Evolutionary conservation across 2,329 filamentous ascomycete genomes (phyloP).

Genomic region (Cladorrhinum sp.): DNA sequence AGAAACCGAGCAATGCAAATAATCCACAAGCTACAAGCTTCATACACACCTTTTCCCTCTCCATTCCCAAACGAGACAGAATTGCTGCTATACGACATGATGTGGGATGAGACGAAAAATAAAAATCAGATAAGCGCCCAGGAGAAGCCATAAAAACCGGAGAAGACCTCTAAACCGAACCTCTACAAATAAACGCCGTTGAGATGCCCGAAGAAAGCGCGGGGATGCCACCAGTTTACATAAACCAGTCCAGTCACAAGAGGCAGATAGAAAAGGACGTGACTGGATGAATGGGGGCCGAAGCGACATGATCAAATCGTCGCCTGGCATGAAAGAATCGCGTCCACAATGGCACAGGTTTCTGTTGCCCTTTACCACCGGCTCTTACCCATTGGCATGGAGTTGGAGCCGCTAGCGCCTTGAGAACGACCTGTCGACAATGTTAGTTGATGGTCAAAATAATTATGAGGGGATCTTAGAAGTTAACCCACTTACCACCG

Average conservation of each 20-base stretch:
- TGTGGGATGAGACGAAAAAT: no score
- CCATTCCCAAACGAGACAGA: no score
- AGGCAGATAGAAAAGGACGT: not conserved
- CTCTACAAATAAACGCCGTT: conserved; percentile 23
- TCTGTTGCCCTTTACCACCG: conserved; percentile 44
- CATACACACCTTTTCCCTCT: no score
- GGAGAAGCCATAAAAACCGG: conserved; percentile 11
- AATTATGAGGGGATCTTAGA: conserved; percentile 35
- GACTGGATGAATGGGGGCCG: not conserved
- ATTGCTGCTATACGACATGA: no score
- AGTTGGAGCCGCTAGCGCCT: conserved; percentile 40
- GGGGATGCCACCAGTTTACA: conserved; percentile 10
- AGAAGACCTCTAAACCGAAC: conserved; percentile 23
- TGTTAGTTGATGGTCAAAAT: conserved; percentile 11
- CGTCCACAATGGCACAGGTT: not conserved
- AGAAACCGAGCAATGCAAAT: no score
- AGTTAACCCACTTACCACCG: conserved; percentile 44
- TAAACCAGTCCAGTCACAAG: not conserved
- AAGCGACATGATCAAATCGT: not conserved
- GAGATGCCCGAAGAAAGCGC: conserved; percentile 10
- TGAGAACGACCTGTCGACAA: conserved; percentile 9
- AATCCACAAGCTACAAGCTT: no score
- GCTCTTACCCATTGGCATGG: conserved; percentile 47
- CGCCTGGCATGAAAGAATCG: not conserved
- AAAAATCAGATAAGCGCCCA: conserved; percentile 6